Evolutionary conservation across 768 basidiomycete genomes (phyloP).

Genomic region (Pleurotus giganteus): DNA sequence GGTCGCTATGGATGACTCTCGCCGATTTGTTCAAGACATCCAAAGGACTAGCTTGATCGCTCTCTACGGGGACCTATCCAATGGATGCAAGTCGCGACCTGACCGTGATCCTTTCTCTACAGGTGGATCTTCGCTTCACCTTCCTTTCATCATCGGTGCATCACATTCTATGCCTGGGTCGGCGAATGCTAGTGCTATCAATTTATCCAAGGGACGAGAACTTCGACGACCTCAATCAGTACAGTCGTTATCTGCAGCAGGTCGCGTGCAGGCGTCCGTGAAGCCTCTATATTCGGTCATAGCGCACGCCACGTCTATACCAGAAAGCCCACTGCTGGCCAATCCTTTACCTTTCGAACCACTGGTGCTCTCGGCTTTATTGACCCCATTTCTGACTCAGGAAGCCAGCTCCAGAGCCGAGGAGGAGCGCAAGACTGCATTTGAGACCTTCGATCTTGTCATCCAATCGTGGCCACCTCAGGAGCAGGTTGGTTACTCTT

Average conservation of each 20-base stretch:
- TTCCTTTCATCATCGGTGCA: conserved; percentile 42
- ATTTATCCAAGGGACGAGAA: conserved; percentile 29
- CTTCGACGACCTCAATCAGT: conserved; percentile 44
- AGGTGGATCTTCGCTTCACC: conserved; percentile 34
- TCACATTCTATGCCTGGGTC: conserved; percentile 25
- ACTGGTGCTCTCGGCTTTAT: conserved; percentile 55
- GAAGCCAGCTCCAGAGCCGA: conserved; percentile 34
- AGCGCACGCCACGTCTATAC: conserved; percentile 36
- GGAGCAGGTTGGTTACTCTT: conserved; percentile 47
- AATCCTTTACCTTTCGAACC: conserved; percentile 52
- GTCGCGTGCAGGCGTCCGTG: conserved; percentile 34
- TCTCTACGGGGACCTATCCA: conserved; percentile 40
- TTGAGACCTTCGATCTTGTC: conserved; percentile 62
- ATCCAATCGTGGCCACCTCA: conserved; percentile 53
- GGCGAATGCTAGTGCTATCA: conserved; percentile 16
- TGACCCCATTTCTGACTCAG: conserved; percentile 51
- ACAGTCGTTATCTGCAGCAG: conserved; percentile 26
- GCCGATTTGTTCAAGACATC: conserved; percentile 55
- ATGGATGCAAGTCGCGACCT: conserved; percentile 17
- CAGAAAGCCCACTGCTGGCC: conserved; percentile 23
- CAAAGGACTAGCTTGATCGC: conserved; percentile 52
- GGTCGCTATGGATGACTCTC: conserved; percentile 43
- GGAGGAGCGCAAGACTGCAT: conserved; percentile 52
- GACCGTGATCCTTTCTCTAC: conserved; percentile 19
- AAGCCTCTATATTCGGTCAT: conserved; percentile 44